Percentiles rank a stretch among this genome's conserved stretches.
These are phyloP conservation scores for Choanephora cucurbitarum DNA, from an alignment of 371 early-diverging fungal species.

Conservation along the genomic window DNA sequence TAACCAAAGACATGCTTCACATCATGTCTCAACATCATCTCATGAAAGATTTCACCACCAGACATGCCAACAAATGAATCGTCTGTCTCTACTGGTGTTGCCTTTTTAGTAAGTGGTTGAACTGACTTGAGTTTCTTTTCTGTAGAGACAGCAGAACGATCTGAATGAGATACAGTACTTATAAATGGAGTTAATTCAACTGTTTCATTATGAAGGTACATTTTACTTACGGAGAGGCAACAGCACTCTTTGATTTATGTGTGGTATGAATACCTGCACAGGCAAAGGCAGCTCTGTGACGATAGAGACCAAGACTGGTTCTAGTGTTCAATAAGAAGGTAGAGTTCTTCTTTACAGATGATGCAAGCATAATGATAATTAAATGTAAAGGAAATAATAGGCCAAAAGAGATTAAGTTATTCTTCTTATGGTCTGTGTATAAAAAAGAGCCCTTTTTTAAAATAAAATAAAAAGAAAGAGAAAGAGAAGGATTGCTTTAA, in stretches of 20 bases:
- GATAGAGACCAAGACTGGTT: slow-evolving; percentile 5
- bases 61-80: slow-evolving; percentile 90
- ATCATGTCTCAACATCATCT: slow-evolving; percentile 93
- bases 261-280: slow-evolving; percentile 25
- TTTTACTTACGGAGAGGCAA: slow-evolving; percentile 28
- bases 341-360: slow-evolving; percentile 19
- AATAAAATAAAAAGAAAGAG: slow-evolving; percentile 8
- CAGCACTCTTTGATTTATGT: slow-evolving; percentile 24
- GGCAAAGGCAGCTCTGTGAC: slow-evolving; percentile 19
- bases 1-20: slow-evolving; percentile 97
- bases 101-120: slow-evolving; percentile 30
- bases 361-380: slow-evolving; percentile 17
- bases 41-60: slow-evolving; percentile 98
- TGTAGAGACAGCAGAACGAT: slow-evolving; percentile 22
- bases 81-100: slow-evolving; percentile 48
- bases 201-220: no score
- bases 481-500: slow-evolving; percentile 15
- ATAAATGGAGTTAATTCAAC: neutral
- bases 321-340: slow-evolving; percentile 10
- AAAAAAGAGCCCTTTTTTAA: neutral
- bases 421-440: neutral
- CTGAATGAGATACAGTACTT: slow-evolving; percentile 20
- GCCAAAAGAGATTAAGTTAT: slow-evolving; percentile 9
- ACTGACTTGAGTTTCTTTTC: slow-evolving; percentile 20
- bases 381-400: slow-evolving; percentile 5